Percentiles rank a stretch among this genome's conserved stretches.
Evolutionary conservation across 257 asterid species (phyloP).

Genomic region (Fraxinus cuspidata): DNA sequence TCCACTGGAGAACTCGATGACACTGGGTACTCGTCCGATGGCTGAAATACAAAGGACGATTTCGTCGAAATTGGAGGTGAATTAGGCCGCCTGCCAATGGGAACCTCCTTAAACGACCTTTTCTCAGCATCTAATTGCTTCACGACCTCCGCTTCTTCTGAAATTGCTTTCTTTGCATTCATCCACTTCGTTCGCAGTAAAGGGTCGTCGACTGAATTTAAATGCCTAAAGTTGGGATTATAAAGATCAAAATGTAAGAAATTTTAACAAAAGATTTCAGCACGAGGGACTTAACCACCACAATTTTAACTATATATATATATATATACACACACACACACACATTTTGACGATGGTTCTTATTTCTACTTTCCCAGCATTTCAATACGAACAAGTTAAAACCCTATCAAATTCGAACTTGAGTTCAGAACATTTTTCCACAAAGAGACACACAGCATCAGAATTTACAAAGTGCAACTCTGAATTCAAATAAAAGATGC

Average conservation of each 20-base stretch:
- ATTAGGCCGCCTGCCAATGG: slow-evolving; percentile 66
- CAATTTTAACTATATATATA: neutral
- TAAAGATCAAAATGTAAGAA: slow-evolving; percentile 1
- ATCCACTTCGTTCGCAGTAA: slow-evolving; percentile 86
- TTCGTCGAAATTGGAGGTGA: slow-evolving; percentile 94
- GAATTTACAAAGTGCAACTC: neutral
- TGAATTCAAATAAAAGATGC: neutral
- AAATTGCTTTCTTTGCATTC: slow-evolving; percentile 85
- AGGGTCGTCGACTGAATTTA: slow-evolving; percentile 86
- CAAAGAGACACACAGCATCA: slow-evolving; percentile 3
- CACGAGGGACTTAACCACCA: neutral
- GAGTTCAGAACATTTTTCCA: neutral
- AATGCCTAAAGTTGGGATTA: slow-evolving; percentile 50
- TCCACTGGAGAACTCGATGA: slow-evolving; percentile 87
- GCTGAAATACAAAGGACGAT: slow-evolving; percentile 86
- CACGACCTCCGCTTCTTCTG: slow-evolving; percentile 95
- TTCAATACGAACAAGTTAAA: neutral
- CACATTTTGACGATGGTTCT: neutral
- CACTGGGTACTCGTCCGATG: slow-evolving; percentile 90
- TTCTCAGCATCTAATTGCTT: slow-evolving; percentile 93
- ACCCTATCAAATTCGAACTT: neutral
- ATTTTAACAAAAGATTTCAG: slow-evolving; percentile 11
- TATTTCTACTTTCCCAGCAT: neutral
- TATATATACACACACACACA: too few relatives aligned
- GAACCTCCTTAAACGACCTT: slow-evolving; percentile 80